Evolutionary conservation across 768 basidiomycete species (phyloP).

Genomic region (Paxillus ammoniavirescens): DNA sequence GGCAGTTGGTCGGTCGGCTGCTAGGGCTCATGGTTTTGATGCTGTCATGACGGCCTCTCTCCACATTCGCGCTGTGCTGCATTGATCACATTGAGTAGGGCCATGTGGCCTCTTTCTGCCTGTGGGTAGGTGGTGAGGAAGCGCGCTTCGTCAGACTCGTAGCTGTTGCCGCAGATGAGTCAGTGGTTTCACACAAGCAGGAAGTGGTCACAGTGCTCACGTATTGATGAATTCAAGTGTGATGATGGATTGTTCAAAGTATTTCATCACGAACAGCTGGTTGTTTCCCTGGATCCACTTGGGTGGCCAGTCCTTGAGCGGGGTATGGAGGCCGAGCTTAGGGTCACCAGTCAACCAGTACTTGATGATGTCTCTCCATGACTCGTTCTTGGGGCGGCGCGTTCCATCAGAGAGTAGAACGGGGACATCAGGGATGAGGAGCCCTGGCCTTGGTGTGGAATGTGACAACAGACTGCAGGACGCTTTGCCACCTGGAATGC

Average conservation of each 20-base stretch:
- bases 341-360: slow-evolving; percentile 1
- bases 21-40: too few species aligned
- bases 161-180: background rate
- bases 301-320: slow-evolving; percentile 6
- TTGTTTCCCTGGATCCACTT: background rate
- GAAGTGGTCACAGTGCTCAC: slow-evolving; percentile 5
- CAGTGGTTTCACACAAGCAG: background rate
- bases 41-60: too few species aligned
- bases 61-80: background rate
- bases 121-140: too few species aligned
- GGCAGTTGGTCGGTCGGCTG: too few species aligned
- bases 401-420: background rate
- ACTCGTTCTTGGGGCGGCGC: background rate
- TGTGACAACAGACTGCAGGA: background rate
- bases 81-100: background rate
- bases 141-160: too few species aligned
- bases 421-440: background rate
- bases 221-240: slow-evolving; percentile 1
- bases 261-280: background rate
- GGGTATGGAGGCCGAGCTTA: background rate
- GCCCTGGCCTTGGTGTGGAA: background rate
- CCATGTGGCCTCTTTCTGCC: background rate
- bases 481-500: background rate
- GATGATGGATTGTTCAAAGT: background rate
- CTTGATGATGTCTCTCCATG: slow-evolving; percentile 5